phyloP scores from a whole-genome alignment of 2,329 filamentous ascomycete genomes.

The Bertia moriformis region DNA sequence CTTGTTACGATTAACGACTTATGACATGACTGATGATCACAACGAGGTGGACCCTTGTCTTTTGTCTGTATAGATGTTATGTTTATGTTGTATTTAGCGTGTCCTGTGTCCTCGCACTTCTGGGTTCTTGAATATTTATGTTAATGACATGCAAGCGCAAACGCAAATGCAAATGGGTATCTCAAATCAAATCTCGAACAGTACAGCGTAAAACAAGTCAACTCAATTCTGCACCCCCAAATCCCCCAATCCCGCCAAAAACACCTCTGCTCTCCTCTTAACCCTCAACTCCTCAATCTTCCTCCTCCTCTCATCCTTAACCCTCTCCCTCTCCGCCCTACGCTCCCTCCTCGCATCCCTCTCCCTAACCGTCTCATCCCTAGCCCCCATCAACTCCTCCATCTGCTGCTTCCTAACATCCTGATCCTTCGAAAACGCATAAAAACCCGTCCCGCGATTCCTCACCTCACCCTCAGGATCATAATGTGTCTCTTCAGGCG shows the following conservation, averaged over 20 bases:
- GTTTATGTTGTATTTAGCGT: too few species aligned
- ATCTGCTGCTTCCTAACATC: neutral
- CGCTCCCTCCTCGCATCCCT: neutral
- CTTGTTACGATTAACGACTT: too few species aligned
- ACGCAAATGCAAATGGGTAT: too few species aligned
- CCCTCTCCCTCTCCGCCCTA: neutral
- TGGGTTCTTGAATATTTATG: too few species aligned
- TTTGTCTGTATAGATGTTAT: too few species aligned
- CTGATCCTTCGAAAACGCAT: neutral
- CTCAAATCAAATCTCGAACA: too few species aligned
- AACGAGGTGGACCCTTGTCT: too few species aligned
- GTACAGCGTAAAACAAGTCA: too few species aligned
- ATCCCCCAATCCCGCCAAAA: neutral
- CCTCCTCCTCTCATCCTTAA: neutral
- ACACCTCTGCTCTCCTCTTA: neutral
- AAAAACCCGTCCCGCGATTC: slow-evolving; percentile 1
- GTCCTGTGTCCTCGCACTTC: too few species aligned
- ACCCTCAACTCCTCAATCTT: neutral
- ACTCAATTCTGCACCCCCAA: too few species aligned
- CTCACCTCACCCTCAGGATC: neutral
- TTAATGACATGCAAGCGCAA: too few species aligned
- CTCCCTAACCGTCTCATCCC: neutral
- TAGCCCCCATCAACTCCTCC: neutral
- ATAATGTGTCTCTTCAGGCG: neutral
- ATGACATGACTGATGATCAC: too few species aligned